Base-by-base conservation (phyloP, 2,329 filamentous ascomycete species). In the Pseudocercospora cruenta region DNA sequence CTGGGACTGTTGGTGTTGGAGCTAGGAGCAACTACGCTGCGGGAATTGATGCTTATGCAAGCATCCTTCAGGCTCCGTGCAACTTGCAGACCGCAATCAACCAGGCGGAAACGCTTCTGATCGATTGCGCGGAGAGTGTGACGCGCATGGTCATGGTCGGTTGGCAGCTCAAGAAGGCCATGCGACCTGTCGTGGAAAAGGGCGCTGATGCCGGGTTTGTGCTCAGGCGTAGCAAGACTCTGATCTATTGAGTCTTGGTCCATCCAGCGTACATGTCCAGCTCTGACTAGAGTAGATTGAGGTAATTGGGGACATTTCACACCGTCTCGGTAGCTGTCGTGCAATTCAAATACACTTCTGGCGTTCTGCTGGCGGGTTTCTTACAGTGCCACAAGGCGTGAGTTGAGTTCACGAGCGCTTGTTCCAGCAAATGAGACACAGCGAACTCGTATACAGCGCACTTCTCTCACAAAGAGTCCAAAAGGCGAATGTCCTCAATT, bases 1-100 rank as follows among this genome's bases (percentile, higher is more conserved):
- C 79, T 5, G 80, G 80, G 8, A 81, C 79, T 3, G 76, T 82
- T 19, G 80, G 80, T 2, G 74, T 73, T 7, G 77, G 77, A 22
- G 79, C 78, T 4, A 69, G 67, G 1, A 70, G 70, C 10, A 78
- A 78, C 45, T 78, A 79, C 59, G 71, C 73, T 12, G 73, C 71
- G 24, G 79, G 79, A 0, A 78, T 81, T 33, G 75, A 70, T 63
- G 77, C 77, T 26, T 79, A 76, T 62, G 75, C 78, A 47, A 78
- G 76, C 65, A 78, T 79, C 36, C 61, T 79, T 21, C 74, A 73
- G 66, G 75, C 73, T 0, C 77, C 78, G 1, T 69, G 73, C 21
- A 76, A 77, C 10, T 65, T 79, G 36, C 75, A 77, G 57, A 72
- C 76, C 60, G 77, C 77, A 47, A 79, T 78, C 43, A 64, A 67